These are phyloP conservation scores for Microcera coccophila DNA, from an alignment of 2,329 filamentous ascomycete species.

Conservation along the genomic window DNA sequence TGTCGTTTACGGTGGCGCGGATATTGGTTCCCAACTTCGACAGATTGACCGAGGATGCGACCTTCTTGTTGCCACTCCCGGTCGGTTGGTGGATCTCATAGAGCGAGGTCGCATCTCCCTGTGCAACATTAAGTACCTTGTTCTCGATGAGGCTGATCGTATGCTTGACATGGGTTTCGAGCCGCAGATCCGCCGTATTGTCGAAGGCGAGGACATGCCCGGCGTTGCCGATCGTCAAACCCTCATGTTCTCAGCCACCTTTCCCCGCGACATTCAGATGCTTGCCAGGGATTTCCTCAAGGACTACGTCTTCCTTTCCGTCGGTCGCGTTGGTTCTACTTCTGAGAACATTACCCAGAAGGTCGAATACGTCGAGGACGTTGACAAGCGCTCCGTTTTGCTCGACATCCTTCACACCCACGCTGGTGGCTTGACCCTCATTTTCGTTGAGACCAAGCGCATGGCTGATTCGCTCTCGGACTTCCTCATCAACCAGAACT, in stretches of 20 bases:
- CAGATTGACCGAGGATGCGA: constrained; percentile 98
- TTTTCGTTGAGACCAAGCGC: constrained; percentile 99
- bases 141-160: constrained; percentile 98
- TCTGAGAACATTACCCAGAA: constrained; percentile 99
- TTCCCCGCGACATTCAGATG: constrained; percentile 99
- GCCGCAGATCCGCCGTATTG: constrained; percentile 97
- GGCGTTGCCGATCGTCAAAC: constrained; percentile 79
- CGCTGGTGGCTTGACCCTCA: constrained; percentile 81
- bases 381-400: constrained; percentile 95
- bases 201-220: constrained; percentile 98
- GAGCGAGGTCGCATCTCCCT: constrained; percentile 98
- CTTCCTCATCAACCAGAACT: constrained; percentile 97
- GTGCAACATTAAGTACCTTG: constrained; percentile 97
- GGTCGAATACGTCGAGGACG: constrained; percentile 94
- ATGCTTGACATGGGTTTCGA: constrained; percentile 99
- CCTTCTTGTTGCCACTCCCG: constrained; percentile 92
- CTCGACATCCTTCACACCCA: constrained; percentile 97
- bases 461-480: constrained; percentile 98
- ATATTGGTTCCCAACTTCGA: constrained; percentile 95
- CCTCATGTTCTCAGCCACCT: constrained; percentile 99
- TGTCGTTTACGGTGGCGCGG: constrained; percentile 97
- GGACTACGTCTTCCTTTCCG: constrained; percentile 98
- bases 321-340: constrained; percentile 96
- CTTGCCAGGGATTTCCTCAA: constrained; percentile 97
- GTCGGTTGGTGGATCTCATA: constrained; percentile 95